phyloP scores from a whole-genome alignment of 2,329 filamentous ascomycete genomes.

The Pyricularia sp. region DNA sequence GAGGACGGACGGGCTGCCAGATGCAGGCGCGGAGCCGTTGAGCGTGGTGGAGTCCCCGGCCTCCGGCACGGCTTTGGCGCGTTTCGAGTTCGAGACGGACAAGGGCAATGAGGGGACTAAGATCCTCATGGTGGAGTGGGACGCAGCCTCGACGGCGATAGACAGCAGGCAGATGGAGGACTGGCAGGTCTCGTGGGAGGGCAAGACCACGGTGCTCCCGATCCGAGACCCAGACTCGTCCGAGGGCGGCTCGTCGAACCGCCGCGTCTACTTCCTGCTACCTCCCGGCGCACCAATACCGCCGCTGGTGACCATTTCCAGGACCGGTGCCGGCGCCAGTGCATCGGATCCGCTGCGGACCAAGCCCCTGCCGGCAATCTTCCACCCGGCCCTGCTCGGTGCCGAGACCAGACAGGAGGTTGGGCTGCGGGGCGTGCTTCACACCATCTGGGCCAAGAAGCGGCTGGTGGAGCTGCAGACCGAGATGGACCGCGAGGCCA shows the following conservation, averaged over 20 bases:
- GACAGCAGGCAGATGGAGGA: constrained; percentile 34
- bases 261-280: constrained; percentile 69
- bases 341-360: constrained; percentile 45
- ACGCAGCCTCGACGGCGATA: constrained; percentile 26
- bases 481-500: constrained; percentile 68
- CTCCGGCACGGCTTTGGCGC: constrained; percentile 44
- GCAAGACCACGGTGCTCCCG: constrained; percentile 64
- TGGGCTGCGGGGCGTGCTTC: constrained; percentile 72
- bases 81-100: constrained; percentile 78
- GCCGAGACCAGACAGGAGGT: constrained; percentile 49
- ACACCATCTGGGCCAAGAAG: constrained; percentile 86
- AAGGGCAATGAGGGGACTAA: constrained; percentile 78
- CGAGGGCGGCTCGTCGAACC: constrained; percentile 27
- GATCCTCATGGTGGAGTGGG: constrained; percentile 90
- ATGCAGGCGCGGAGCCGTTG: constrained; percentile 7
- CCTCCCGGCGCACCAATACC: constrained; percentile 65
- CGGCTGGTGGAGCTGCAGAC: constrained; percentile 63
- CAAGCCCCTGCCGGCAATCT: constrained; percentile 80
- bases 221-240: constrained; percentile 43
- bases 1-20: background rate
- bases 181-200: constrained; percentile 80
- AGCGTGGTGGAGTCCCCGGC: constrained; percentile 28
- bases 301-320: constrained; percentile 57
- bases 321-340: constrained; percentile 17
- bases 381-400: constrained; percentile 60